These are phyloP conservation scores for Flaveria bidentis DNA, from an alignment of 129 eudicot genomes.

Conservation along the genomic window DNA sequence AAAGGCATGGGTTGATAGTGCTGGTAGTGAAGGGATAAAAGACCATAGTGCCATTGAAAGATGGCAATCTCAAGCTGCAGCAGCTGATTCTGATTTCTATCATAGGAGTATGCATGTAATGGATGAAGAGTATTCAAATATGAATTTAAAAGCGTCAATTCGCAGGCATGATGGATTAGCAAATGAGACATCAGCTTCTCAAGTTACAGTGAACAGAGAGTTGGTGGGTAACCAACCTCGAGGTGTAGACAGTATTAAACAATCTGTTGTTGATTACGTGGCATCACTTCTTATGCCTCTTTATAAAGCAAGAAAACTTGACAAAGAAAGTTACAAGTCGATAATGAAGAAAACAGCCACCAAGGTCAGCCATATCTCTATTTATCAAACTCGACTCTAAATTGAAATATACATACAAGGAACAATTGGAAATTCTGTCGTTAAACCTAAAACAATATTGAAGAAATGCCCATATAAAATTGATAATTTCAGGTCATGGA, in stretches of 20 bases:
- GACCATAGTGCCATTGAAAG: constrained; percentile 90
- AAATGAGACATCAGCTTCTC: constrained; percentile 84
- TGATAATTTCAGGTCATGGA: constrained; percentile 81
- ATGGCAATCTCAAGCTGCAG: constrained; percentile 98
- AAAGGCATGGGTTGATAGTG: constrained; percentile 98
- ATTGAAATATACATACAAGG: not conserved
- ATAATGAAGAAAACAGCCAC: constrained; percentile 99
- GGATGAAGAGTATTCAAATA: constrained; percentile 88
- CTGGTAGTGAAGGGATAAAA: constrained; percentile 77
- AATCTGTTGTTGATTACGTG: constrained; percentile 89
- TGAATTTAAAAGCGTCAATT: constrained; percentile 40
- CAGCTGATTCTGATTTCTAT: constrained; percentile 74
- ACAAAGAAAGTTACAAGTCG: constrained; percentile 83
- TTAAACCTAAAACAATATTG: constrained; percentile 7
- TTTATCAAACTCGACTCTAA: not conserved
- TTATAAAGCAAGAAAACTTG: constrained; percentile 86
- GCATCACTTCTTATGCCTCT: constrained; percentile 97
- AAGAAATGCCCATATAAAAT: constrained; percentile 9
- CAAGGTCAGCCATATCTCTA: constrained; percentile 53
- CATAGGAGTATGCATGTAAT: constrained; percentile 50
- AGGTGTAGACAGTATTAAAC: constrained; percentile 79
- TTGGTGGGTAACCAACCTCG: constrained; percentile 58
- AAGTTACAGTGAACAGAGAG: constrained; percentile 70
- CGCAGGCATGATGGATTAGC: constrained; percentile 45
- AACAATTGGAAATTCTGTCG: not conserved